Conservation (phyloP, 108 stramenopile genomes). For the Nitzschia palea region DNA sequence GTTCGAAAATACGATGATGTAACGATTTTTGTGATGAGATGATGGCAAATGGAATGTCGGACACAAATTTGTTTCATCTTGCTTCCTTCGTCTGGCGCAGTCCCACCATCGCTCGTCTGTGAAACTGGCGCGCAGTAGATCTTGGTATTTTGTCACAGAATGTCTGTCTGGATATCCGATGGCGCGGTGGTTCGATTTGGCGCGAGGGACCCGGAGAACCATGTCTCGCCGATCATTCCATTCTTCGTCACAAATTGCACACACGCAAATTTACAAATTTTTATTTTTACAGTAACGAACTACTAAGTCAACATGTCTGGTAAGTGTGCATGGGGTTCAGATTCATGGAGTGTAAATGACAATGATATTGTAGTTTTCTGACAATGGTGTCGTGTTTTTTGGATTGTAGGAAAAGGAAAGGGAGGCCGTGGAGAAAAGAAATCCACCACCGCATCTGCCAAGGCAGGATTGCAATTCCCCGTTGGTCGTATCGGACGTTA, state of each 20-base stretch:
- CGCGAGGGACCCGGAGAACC: neutral
- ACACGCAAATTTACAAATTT: neutral
- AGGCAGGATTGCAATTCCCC: slow-evolving; percentile 97
- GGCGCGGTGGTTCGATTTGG: neutral
- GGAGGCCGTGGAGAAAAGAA: slow-evolving; percentile 89
- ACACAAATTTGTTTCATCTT: too few relatives aligned
- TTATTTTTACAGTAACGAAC: neutral
- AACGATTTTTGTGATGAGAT: neutral
- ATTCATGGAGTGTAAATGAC: neutral
- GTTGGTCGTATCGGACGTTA: slow-evolving; percentile 94
- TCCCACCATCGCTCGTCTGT: neutral
- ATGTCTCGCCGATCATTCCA: neutral
- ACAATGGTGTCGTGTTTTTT: neutral
- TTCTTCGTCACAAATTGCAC: neutral
- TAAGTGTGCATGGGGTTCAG: neutral
- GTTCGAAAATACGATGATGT: neutral
- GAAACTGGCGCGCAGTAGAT: neutral
- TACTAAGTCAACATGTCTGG: slow-evolving; percentile 33
- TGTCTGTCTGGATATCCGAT: neutral
- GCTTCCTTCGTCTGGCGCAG: neutral
- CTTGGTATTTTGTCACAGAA: neutral
- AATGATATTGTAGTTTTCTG: slow-evolving; percentile 5
- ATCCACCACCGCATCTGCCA: slow-evolving; percentile 81
- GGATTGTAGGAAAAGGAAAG: slow-evolving; percentile 43
- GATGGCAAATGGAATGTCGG: too few relatives aligned